These are phyloP conservation scores for Moesziomyces antarcticus DNA, from an alignment of 1,284 basidiomycete species.

Conservation along the genomic window DNA sequence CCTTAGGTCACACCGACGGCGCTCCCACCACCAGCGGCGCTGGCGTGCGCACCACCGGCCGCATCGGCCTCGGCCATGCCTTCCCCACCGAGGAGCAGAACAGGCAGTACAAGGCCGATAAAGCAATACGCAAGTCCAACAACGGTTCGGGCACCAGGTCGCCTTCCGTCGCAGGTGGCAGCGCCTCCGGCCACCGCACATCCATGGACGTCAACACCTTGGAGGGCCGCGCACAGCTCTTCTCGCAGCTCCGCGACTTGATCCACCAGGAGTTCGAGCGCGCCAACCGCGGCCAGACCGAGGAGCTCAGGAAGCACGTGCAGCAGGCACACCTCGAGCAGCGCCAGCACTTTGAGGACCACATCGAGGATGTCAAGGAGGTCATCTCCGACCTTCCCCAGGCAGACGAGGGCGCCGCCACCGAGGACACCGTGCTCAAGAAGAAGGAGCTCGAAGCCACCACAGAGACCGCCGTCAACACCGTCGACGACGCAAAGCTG, in stretches of 20 bases:
- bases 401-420: conserved; percentile 2
- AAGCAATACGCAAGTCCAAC: conserved; percentile 26
- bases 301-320: conserved; percentile 41
- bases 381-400: conserved; percentile 15
- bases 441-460: conserved; percentile 8
- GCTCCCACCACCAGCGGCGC: conserved; percentile 23
- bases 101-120: conserved; percentile 39
- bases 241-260: conserved; percentile 37
- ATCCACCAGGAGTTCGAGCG: conserved; percentile 51
- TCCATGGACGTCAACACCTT: conserved; percentile 42
- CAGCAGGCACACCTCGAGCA: conserved; percentile 24
- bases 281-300: conserved; percentile 47
- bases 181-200: conserved; percentile 2
- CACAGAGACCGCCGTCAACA: conserved; percentile 13
- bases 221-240: conserved; percentile 37
- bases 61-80: conserved; percentile 44
- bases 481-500: conserved; percentile 12
- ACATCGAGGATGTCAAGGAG: conserved; percentile 27
- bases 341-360: conserved; percentile 21
- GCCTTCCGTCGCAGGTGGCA: conserved; percentile 17
- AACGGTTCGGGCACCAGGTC: conserved; percentile 23
- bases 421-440: conserved; percentile 12
- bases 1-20: conserved; percentile 43
- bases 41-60: conserved; percentile 14
- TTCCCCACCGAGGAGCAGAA: conserved; percentile 47